Evolutionary conservation across 768 basidiomycete genomes (phyloP).

Genomic region (Neoboletus magnificus): DNA sequence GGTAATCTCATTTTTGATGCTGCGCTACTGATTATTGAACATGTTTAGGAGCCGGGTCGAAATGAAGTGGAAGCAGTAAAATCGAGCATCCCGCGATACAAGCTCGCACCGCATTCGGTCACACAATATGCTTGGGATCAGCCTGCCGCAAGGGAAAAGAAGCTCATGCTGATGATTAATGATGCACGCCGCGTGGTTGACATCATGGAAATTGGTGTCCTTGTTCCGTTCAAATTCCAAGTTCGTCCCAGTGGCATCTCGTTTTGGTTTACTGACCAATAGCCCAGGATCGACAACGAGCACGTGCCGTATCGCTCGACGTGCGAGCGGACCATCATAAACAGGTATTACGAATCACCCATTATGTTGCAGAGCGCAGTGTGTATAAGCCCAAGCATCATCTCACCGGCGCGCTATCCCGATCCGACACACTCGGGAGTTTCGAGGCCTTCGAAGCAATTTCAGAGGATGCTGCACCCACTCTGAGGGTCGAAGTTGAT

Average conservation of each 20-base stretch:
- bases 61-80: conserved; percentile 40
- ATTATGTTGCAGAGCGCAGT: conserved; percentile 81
- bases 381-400: conserved; percentile 78
- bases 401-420: conserved; percentile 40
- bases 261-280: neutral
- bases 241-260: conserved; percentile 39
- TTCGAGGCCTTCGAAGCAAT: conserved; percentile 83
- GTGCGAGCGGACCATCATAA: conserved; percentile 85
- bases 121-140: conserved; percentile 89
- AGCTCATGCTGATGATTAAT: conserved; percentile 62
- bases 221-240: conserved; percentile 83
- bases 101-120: conserved; percentile 50
- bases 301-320: conserved; percentile 80
- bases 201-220: conserved; percentile 92
- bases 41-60: conserved; percentile 43
- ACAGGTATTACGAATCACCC: conserved; percentile 83
- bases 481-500: conserved; percentile 65
- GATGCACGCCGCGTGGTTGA: conserved; percentile 68
- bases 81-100: conserved; percentile 44
- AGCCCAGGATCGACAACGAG: conserved; percentile 49
- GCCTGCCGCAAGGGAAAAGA: conserved; percentile 81
- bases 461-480: conserved; percentile 65
- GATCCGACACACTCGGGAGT: conserved; percentile 68
- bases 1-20: conserved; percentile 38
- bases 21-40: conserved; percentile 16